Evolutionary conservation across 345 rosid species (phyloP).

Genomic region (Eutrema heterophyllum): DNA sequence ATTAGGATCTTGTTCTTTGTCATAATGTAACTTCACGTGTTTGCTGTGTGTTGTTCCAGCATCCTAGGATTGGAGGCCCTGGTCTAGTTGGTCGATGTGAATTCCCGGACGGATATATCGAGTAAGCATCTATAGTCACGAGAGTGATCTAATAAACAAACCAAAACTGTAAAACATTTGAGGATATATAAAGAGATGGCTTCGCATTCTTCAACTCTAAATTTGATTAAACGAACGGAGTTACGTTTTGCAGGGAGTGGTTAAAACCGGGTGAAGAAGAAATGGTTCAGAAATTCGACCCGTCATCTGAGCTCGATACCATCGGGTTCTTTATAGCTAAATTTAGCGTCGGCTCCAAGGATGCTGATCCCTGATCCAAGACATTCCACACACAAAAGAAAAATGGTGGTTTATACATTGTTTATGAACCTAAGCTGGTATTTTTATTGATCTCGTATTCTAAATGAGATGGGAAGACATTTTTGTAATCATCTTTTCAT

Average conservation of each 20-base stretch:
- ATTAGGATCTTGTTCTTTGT: not conserved
- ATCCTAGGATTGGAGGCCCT: slow-evolving; percentile 89
- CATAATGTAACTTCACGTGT: not conserved
- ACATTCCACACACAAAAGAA: no score
- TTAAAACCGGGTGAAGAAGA: slow-evolving; percentile 88
- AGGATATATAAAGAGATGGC: not conserved
- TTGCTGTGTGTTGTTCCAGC: slow-evolving; percentile 34
- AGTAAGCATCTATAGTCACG: slow-evolving; percentile 50
- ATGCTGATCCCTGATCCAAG: slow-evolving; percentile 11
- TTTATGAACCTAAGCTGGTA: not conserved
- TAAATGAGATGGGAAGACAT: not conserved
- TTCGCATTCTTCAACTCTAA: not conserved
- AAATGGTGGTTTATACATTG: not conserved
- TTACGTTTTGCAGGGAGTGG: slow-evolving; percentile 65
- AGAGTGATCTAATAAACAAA: not conserved
- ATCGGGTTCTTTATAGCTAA: slow-evolving; percentile 97
- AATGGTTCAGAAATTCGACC: slow-evolving; percentile 89
- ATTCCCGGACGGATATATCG: slow-evolving; percentile 70
- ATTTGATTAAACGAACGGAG: not conserved
- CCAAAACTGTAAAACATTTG: not conserved
- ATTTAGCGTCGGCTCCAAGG: slow-evolving; percentile 54
- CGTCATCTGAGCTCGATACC: slow-evolving; percentile 79
- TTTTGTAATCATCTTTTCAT: not conserved
- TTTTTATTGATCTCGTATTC: slow-evolving; percentile 8
- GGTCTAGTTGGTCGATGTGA: slow-evolving; percentile 73